Conservation (phyloP, 148 eudicot genomes). For the Silene latifolia region DNA sequence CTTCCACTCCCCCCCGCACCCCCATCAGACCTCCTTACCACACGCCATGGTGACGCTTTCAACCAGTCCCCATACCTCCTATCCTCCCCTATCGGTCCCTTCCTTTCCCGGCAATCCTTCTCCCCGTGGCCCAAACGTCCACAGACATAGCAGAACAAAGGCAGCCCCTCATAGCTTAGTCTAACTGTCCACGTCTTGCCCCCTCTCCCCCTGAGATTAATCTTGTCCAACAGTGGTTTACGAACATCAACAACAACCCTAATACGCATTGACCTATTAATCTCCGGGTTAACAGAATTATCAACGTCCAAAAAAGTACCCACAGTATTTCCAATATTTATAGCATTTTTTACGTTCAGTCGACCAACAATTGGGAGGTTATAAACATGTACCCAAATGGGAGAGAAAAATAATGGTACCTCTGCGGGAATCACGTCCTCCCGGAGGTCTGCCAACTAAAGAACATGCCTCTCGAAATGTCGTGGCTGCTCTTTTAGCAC, state of each 20-base stretch:
- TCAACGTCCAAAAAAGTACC: not conserved
- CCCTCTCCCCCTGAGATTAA: not conserved
- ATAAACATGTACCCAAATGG: too few relatives aligned
- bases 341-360: not conserved
- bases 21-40: too few relatives aligned
- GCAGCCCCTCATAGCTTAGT: not conserved
- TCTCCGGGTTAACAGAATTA: not conserved
- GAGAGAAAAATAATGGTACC: too few relatives aligned
- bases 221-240: not conserved
- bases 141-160: not conserved
- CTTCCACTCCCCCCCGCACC: too few relatives aligned
- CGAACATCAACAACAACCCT: not conserved
- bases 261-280: not conserved
- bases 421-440: too few relatives aligned
- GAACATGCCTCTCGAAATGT: too few relatives aligned
- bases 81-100: not conserved
- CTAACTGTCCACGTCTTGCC: accelerated
- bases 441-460: too few relatives aligned
- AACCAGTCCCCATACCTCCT: not conserved
- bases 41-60: not conserved
- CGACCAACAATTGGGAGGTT: not conserved
- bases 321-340: not conserved
- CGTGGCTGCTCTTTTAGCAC: too few relatives aligned
- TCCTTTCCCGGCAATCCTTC: not conserved
- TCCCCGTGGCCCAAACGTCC: not conserved